Evolutionary conservation across 2,329 filamentous ascomycete species (phyloP).

Genomic region (Ilyonectria robusta): DNA sequence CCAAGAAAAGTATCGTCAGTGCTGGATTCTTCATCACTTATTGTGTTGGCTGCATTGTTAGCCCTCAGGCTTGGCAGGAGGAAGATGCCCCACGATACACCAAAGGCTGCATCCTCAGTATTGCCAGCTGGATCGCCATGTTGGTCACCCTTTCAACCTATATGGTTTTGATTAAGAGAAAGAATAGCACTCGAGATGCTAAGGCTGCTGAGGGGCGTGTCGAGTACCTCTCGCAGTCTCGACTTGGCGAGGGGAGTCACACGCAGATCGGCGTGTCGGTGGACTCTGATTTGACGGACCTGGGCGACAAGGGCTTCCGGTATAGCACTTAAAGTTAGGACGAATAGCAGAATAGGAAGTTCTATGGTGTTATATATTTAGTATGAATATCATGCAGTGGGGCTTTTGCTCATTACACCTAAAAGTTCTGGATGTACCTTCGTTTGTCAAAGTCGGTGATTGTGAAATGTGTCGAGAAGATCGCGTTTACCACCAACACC

Average conservation of each 20-base stretch:
- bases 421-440: neutral
- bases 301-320: constrained; percentile 43
- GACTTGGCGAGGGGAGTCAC: constrained; percentile 15
- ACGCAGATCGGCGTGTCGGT: constrained; percentile 24
- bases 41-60: constrained; percentile 45
- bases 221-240: constrained; percentile 19
- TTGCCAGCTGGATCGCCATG: constrained; percentile 36
- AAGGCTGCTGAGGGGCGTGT: constrained; percentile 17
- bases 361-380: neutral
- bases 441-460: neutral
- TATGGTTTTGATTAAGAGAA: constrained; percentile 16
- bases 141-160: constrained; percentile 29
- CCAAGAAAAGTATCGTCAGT: constrained; percentile 46
- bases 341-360: neutral
- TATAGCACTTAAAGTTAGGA: constrained; percentile 37
- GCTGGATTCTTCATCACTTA: constrained; percentile 47
- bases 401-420: neutral
- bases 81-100: constrained; percentile 41
- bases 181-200: constrained; percentile 31
- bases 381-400: neutral
- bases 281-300: constrained; percentile 44
- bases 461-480: too few species aligned
- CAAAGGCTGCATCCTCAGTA: constrained; percentile 39
- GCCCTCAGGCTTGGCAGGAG: constrained; percentile 42
- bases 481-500: too few species aligned